Conservation (phyloP, 2,329 filamentous ascomycete genomes). For the Xylaria sp. region DNA sequence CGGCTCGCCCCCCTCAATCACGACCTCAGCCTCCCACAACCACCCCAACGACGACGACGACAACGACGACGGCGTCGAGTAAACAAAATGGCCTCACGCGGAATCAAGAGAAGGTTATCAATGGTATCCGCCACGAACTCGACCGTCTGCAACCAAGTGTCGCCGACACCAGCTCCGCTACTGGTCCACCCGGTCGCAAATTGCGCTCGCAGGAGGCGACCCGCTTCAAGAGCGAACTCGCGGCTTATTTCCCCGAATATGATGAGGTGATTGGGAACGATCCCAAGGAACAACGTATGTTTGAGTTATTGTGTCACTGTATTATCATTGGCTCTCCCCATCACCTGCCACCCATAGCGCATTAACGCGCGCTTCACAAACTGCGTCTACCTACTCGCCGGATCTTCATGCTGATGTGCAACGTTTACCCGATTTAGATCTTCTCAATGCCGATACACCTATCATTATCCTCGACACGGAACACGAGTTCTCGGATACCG, state of each 20-base stretch:
- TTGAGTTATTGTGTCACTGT: slow-evolving; percentile 16
- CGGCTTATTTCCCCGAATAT: slow-evolving; percentile 91
- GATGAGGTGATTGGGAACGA: slow-evolving; percentile 93
- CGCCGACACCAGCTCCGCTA: slow-evolving; percentile 52
- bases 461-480: slow-evolving; percentile 74
- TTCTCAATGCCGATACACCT: slow-evolving; percentile 76
- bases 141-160: slow-evolving; percentile 63
- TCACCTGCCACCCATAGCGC: slow-evolving; percentile 8
- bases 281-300: slow-evolving; percentile 78
- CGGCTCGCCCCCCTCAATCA: slow-evolving; percentile 27
- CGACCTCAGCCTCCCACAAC: slow-evolving; percentile 37
- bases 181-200: slow-evolving; percentile 75
- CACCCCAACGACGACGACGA: slow-evolving; percentile 2
- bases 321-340: slow-evolving; percentile 12
- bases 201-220: slow-evolving; percentile 87
- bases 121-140: slow-evolving; percentile 71
- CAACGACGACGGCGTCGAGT: slow-evolving; percentile 42
- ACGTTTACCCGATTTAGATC: slow-evolving; percentile 62
- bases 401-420: slow-evolving; percentile 32
- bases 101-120: slow-evolving; percentile 67
- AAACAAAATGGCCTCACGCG: slow-evolving; percentile 54
- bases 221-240: slow-evolving; percentile 89
- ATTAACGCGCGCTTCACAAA: slow-evolving; percentile 14
- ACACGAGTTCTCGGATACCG: slow-evolving; percentile 43
- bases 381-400: not conserved